Conservation (phyloP, 1,139 yeast genomes). For the Pichia cactophila region DNA sequence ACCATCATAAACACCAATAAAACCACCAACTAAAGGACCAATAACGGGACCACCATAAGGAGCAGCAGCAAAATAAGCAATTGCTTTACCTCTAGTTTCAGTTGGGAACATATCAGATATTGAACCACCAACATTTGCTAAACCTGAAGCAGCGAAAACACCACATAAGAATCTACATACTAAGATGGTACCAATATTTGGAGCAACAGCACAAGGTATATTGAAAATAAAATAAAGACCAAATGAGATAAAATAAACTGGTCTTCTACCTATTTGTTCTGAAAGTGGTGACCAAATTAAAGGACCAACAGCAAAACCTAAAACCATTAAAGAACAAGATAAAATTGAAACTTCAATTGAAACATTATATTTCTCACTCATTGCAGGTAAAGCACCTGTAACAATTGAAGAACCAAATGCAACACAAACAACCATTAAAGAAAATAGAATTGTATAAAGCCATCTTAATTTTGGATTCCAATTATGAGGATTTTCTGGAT, state of each 20-base stretch:
- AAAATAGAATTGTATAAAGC: slow-evolving; percentile 58
- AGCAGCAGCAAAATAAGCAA: slow-evolving; percentile 84
- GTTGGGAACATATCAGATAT: slow-evolving; percentile 78
- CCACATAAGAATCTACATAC: slow-evolving; percentile 84
- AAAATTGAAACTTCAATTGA: slow-evolving; percentile 71
- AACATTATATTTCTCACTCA: slow-evolving; percentile 57
- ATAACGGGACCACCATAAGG: slow-evolving; percentile 91
- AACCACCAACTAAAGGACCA: slow-evolving; percentile 87
- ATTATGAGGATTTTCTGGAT: slow-evolving; percentile 83
- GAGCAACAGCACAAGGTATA: slow-evolving; percentile 83
- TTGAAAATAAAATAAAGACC: slow-evolving; percentile 70
- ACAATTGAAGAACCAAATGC: slow-evolving; percentile 88
- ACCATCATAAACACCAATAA: slow-evolving; percentile 62
- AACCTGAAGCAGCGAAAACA: slow-evolving; percentile 75
- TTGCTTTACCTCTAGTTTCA: slow-evolving; percentile 79
- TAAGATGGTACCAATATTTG: slow-evolving; percentile 72
- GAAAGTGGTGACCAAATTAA: slow-evolving; percentile 84
- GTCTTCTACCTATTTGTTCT: slow-evolving; percentile 80
- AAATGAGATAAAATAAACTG: slow-evolving; percentile 73
- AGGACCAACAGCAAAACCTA: slow-evolving; percentile 86
- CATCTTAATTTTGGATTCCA: slow-evolving; percentile 59
- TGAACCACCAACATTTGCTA: slow-evolving; percentile 84
- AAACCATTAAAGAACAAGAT: slow-evolving; percentile 78
- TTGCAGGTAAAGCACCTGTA: slow-evolving; percentile 71
- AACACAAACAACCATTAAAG: slow-evolving; percentile 70